phyloP scores from a whole-genome alignment of 306 rosid genomes.

The Cucurbita moschata region DNA sequence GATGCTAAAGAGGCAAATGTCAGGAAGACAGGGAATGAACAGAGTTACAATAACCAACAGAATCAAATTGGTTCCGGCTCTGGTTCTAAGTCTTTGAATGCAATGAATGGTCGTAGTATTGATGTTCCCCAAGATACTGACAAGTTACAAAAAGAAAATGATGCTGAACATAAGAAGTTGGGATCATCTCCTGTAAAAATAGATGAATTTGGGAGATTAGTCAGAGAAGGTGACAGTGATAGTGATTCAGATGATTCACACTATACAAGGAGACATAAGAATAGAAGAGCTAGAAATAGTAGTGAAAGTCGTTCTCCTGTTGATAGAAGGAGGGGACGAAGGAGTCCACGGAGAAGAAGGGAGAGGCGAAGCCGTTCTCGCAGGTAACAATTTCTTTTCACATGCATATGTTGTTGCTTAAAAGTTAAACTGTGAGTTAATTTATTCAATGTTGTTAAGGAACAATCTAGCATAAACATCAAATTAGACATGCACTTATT shows the following conservation, averaged over 20 bases:
- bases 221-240: slow-evolving; percentile 52
- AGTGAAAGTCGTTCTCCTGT: slow-evolving; percentile 59
- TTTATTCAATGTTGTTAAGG: not conserved
- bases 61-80: slow-evolving; percentile 18
- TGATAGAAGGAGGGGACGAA: slow-evolving; percentile 43
- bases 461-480: not conserved
- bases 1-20: slow-evolving; percentile 10
- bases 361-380: slow-evolving; percentile 66
- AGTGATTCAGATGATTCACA: slow-evolving; percentile 55
- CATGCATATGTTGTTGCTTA: not conserved
- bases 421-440: not conserved
- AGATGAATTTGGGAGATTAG: slow-evolving; percentile 81
- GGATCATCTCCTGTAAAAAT: slow-evolving; percentile 35
- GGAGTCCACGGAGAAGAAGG: slow-evolving; percentile 63
- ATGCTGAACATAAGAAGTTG: slow-evolving; percentile 22
- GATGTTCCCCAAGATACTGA: slow-evolving; percentile 16
- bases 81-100: slow-evolving; percentile 26
- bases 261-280: slow-evolving; percentile 22
- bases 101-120: slow-evolving; percentile 15
- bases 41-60: slow-evolving; percentile 4
- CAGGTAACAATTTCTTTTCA: slow-evolving; percentile 37
- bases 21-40: not conserved
- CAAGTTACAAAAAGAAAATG: slow-evolving; percentile 24
- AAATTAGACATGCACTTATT: not conserved
- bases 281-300: slow-evolving; percentile 55